Percentiles rank a stretch among this genome's conserved stretches.
Evolutionary conservation across 2,329 filamentous ascomycete genomes (phyloP).

Genomic region (Xylaria sp.): DNA sequence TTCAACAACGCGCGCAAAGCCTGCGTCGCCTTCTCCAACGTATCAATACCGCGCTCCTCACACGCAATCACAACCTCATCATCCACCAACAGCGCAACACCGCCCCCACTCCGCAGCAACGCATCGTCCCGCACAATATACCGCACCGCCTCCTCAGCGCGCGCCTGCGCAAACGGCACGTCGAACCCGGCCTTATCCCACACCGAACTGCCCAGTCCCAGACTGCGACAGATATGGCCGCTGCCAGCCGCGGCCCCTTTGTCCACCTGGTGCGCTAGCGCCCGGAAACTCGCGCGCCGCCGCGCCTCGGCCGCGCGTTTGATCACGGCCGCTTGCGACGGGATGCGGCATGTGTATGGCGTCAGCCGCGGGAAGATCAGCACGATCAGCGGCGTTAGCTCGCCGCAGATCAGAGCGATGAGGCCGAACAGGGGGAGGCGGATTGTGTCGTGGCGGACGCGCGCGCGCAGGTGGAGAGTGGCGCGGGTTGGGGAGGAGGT

Average conservation of each 20-base stretch:
- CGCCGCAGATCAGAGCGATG: constrained; percentile 72
- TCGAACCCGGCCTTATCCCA: constrained; percentile 48
- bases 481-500: constrained; percentile 45
- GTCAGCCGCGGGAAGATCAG: constrained; percentile 65
- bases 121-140: constrained; percentile 68
- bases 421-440: constrained; percentile 74
- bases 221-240: constrained; percentile 28
- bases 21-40: constrained; percentile 51
- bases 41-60: constrained; percentile 60
- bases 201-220: constrained; percentile 38
- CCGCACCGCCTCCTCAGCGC: constrained; percentile 48
- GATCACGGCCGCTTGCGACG: constrained; percentile 61
- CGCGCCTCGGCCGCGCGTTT: constrained; percentile 48
- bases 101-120: constrained; percentile 60
- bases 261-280: constrained; percentile 29
- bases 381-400: constrained; percentile 79
- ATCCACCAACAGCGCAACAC: constrained; percentile 49
- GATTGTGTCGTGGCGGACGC: constrained; percentile 66
- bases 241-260: constrained; percentile 1
- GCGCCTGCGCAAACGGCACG: constrained; percentile 50
- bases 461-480: constrained; percentile 63
- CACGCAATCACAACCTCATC: constrained; percentile 67
- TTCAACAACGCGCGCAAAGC: constrained; percentile 46
- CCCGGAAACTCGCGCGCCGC: constrained; percentile 45
- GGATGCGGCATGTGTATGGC: constrained; percentile 78